phyloP scores from a whole-genome alignment of 2,329 filamentous ascomycete species.

The Fusarium udum region DNA sequence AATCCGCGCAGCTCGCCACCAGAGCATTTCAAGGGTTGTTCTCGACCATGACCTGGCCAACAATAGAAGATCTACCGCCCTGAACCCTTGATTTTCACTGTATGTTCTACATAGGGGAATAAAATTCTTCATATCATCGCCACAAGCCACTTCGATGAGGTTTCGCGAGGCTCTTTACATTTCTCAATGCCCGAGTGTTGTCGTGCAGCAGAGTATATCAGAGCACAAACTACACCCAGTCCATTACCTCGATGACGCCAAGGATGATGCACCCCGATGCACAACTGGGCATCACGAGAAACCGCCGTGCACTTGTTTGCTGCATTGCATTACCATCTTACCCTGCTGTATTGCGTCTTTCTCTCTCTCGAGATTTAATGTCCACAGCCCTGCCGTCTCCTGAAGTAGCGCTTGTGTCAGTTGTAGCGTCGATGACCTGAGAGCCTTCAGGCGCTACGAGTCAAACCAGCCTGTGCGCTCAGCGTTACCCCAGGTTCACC shows the following conservation, averaged over 20 bases:
- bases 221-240: background rate
- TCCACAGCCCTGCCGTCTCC: conserved; percentile 9
- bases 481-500: conserved; percentile 25
- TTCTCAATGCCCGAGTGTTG: conserved; percentile 2
- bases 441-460: conserved; percentile 16
- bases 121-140: conserved; percentile 21
- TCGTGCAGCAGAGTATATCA: background rate
- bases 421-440: conserved; percentile 22
- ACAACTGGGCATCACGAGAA: conserved; percentile 1
- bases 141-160: conserved; percentile 16
- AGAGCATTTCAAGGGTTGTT: background rate
- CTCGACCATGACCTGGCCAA: conserved; percentile 18
- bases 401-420: conserved; percentile 30
- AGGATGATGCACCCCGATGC: conserved; percentile 4
- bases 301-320: conserved; percentile 16
- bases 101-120: conserved; percentile 8
- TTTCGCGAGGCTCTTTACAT: background rate
- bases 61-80: conserved; percentile 28
- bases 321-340: conserved; percentile 1
- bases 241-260: conserved; percentile 22
- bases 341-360: conserved; percentile 16
- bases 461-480: conserved; percentile 27
- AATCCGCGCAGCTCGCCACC: conserved; percentile 31
- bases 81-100: conserved; percentile 22
- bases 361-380: background rate